These are phyloP conservation scores for Adiantum capillusveneris DNA, from an alignment of 75 land plant genomes.

Conservation along the genomic window DNA sequence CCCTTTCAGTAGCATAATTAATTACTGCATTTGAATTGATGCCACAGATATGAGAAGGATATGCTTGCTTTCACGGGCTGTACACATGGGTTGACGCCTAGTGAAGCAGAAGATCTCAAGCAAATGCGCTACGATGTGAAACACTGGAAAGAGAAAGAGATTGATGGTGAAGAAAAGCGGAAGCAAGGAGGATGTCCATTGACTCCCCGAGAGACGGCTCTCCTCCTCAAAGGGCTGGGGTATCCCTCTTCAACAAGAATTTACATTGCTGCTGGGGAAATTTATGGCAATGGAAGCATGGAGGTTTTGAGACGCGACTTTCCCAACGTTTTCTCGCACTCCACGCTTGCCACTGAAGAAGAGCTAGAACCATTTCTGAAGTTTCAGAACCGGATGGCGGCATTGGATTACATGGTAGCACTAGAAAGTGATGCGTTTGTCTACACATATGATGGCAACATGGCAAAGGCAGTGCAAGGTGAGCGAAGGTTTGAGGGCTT, in stretches of 20 bases:
- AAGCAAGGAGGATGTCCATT: conserved; percentile 87
- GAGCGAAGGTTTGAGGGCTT: conserved; percentile 85
- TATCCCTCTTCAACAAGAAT: conserved; percentile 73
- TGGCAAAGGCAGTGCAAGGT: conserved; percentile 96
- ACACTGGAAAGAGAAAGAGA: conserved; percentile 99
- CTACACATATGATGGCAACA: conserved; percentile 80
- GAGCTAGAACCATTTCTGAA: conserved; percentile 49
- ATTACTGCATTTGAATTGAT: not conserved
- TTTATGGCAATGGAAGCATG: conserved; percentile 81
- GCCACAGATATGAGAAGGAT: conserved; percentile 80
- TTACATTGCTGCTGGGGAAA: conserved; percentile 85
- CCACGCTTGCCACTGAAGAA: conserved; percentile 57
- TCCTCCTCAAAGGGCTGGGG: conserved; percentile 69
- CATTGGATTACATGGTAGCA: conserved; percentile 70
- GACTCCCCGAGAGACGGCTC: conserved; percentile 84
- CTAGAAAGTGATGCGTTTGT: conserved; percentile 73
- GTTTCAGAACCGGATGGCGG: conserved; percentile 78
- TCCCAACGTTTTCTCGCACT: conserved; percentile 77
- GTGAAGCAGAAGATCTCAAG: conserved; percentile 67
- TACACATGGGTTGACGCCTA: conserved; percentile 58
- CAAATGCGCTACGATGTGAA: conserved; percentile 74
- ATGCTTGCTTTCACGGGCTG: conserved; percentile 99
- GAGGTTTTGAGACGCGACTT: conserved; percentile 43
- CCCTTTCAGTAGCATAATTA: no score
- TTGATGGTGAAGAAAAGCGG: conserved; percentile 74